Base-by-base conservation (phyloP, 345 rosid genomes). In the Mercurialis annua region DNA sequence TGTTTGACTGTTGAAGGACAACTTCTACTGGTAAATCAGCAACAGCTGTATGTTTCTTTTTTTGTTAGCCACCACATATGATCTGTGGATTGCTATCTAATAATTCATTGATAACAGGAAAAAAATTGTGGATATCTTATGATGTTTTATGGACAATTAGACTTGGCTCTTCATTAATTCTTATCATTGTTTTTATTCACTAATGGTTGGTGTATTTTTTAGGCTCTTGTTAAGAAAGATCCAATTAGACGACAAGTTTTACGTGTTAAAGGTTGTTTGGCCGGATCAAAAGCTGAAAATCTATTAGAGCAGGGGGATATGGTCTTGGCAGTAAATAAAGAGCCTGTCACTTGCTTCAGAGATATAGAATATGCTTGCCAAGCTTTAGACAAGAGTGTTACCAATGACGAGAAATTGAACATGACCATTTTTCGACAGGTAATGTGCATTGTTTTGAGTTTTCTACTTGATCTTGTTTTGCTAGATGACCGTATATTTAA, bases 191-290 rank as follows among this genome's bases (percentile, higher is more conserved):
- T 62, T 34, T 64, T 46, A 6, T 33, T 69, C 17, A 62, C 12
- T 62, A 44, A 47, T 49, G 57, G 31, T 58, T 15, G 4, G 33
- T 55, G 31, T 69, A 68, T 74, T 59, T 60, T 58, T 50, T 79
- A 94, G 97, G 89, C 85, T 63, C 90, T 94, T 64, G 90, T 87
- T 46, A 91, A 89, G 82, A 94, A 88, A 72, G 99, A 94, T 83
- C 95, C 93, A 24, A 72, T 89, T 59, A 87, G 98, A 72, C 85
- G 92, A 54, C 96, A 94, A 73, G 93, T 94, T 74, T 81, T 94
- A 65, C 93, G 95, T 18, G 96, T 89, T 26, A 94, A 91, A 78
- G 93, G 96, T 68, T 89, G 99, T 80, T 81, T 89, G 79, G 96
- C 92, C 18, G 96, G 96, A 67, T 94, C 99, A 71, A 91, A 86